Evolutionary conservation across 306 rosid species (phyloP).

Genomic region (Adenanthera pavonina): DNA sequence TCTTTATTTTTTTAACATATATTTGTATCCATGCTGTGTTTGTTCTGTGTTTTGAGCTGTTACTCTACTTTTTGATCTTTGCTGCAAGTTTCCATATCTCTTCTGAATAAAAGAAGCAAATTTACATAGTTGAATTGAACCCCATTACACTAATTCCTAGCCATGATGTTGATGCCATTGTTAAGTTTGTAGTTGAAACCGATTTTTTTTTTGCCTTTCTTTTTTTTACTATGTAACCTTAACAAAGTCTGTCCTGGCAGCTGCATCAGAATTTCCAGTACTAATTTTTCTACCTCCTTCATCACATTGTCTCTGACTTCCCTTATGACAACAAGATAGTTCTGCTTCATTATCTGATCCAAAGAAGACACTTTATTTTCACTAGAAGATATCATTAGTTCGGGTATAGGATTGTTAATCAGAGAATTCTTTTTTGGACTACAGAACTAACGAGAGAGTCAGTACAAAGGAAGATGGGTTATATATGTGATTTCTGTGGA

Average conservation of each 20-base stretch:
- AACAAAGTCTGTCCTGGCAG: conserved; percentile 17
- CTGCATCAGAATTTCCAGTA: conserved; percentile 29
- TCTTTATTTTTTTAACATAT: background rate
- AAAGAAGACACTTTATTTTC: conserved; percentile 34
- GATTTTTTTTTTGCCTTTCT: background rate
- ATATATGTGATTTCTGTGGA: conserved; percentile 83
- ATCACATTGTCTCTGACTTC: conserved; percentile 27
- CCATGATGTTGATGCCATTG: conserved; percentile 11
- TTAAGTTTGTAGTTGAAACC: conserved; percentile 10
- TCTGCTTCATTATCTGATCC: conserved; percentile 23
- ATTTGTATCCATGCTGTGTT: background rate
- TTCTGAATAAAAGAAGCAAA: background rate
- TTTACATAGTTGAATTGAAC: conserved; percentile 28
- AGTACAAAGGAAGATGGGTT: conserved; percentile 69
- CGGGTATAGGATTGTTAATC: conserved; percentile 31
- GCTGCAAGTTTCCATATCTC: background rate
- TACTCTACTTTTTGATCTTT: conserved; percentile 6
- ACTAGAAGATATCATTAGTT: conserved; percentile 30
- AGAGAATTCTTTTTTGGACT: conserved; percentile 41
- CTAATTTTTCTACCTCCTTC: conserved; percentile 39
- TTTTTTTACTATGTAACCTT: background rate
- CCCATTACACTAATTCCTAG: conserved; percentile 4
- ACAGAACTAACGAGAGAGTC: conserved; percentile 26
- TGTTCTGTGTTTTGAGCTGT: background rate
- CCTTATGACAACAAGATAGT: conserved; percentile 24